A percentile compares a stretch with the other conserved stretches of the same genome.
Evolutionary conservation across 2,329 filamentous ascomycete genomes (phyloP).

Genomic region (Trichoderma oligosporum): DNA sequence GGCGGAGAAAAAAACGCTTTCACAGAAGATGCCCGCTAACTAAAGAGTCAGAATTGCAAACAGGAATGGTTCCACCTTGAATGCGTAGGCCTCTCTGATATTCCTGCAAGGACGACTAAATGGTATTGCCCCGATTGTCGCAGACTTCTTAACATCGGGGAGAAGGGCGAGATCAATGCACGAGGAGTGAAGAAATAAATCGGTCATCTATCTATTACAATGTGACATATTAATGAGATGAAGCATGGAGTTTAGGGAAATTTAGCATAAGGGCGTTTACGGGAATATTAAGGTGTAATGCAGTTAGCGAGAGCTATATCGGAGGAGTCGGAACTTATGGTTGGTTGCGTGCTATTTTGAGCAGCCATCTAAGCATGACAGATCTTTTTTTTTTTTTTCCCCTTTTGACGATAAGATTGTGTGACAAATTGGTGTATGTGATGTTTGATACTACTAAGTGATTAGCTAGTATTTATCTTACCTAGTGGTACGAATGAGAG

Average conservation of each 20-base stretch:
- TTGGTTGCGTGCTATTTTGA: neutral
- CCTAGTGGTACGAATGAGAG: neutral
- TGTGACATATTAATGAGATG: constrained; percentile 1
- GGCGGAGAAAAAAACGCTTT: neutral
- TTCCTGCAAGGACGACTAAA: constrained; percentile 69
- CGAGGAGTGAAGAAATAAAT: constrained; percentile 48
- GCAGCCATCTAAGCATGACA: neutral
- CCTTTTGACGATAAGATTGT: neutral
- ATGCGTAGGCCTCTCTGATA: constrained; percentile 65
- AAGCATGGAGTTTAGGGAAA: constrained; percentile 17
- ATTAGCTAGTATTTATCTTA: neutral
- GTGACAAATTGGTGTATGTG: neutral
- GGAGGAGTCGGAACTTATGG: neutral
- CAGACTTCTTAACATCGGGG: constrained; percentile 57
- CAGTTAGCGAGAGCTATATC: neutral
- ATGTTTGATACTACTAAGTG: neutral
- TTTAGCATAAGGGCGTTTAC: neutral
- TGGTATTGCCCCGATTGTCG: constrained; percentile 83
- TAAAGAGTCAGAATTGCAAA: constrained; percentile 57
- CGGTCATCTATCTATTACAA: neutral
- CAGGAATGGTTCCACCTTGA: constrained; percentile 82
- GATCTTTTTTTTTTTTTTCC: neutral
- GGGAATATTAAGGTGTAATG: neutral
- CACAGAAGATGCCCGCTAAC: constrained; percentile 20
- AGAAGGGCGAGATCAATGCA: constrained; percentile 61